Evolutionary conservation across 805 yeast genomes (phyloP).

Genomic region (Spathaspora boniae): DNA sequence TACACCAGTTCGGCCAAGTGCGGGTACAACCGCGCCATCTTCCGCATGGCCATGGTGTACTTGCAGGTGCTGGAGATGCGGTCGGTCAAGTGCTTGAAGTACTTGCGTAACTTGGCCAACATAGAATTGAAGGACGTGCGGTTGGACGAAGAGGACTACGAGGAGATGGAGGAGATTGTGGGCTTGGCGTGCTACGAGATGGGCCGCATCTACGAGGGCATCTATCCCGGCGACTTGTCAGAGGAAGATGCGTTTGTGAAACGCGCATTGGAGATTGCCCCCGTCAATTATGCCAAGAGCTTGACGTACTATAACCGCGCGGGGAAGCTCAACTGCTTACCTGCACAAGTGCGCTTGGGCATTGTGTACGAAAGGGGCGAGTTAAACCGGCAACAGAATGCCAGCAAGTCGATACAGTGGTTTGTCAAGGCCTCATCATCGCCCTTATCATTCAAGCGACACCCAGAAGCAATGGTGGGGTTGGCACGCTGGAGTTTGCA

Average conservation of each 20-base stretch:
- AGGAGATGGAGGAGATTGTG: constrained; percentile 39
- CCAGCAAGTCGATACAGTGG: constrained; percentile 44
- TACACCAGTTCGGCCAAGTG: constrained; percentile 37
- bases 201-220: constrained; percentile 42
- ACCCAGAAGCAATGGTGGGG: constrained; percentile 45
- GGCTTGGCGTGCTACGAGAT: constrained; percentile 40
- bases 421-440: constrained; percentile 39
- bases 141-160: constrained; percentile 33
- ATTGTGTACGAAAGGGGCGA: constrained; percentile 42
- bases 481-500: constrained; percentile 38
- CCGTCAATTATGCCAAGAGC: constrained; percentile 41
- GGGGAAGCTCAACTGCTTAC: constrained; percentile 36
- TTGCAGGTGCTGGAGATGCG: constrained; percentile 32
- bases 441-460: constrained; percentile 36
- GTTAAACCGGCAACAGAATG: constrained; percentile 35
- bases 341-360: constrained; percentile 41
- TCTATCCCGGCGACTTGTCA: constrained; percentile 40
- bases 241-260: constrained; percentile 34
- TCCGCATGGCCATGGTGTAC: constrained; percentile 35
- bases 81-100: constrained; percentile 32
- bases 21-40: constrained; percentile 45
- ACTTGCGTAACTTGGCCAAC: constrained; percentile 34
- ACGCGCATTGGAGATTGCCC: constrained; percentile 32
- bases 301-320: constrained; percentile 40
- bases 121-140: constrained; percentile 33